Conservation (phyloP, 768 basidiomycete species). For the Pholiota microspora region DNA sequence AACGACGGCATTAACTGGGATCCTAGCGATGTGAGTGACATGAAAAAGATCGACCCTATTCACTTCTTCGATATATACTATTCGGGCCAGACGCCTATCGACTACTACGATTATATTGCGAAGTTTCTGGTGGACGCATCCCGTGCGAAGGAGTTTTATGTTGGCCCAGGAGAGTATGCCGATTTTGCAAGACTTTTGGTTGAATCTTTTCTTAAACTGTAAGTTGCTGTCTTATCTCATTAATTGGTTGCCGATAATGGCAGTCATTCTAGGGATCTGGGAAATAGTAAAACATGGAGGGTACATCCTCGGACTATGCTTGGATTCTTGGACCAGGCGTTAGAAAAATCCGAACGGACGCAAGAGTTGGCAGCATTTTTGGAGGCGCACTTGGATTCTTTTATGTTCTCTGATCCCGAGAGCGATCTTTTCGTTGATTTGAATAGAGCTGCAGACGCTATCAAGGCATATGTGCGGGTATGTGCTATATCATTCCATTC, state of each 20-base stretch:
- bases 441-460: background rate
- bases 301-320: background rate
- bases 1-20: constrained; percentile 1
- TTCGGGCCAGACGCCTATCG: background rate
- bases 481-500: too few relatives aligned
- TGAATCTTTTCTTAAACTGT: constrained; percentile 2
- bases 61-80: constrained; percentile 1
- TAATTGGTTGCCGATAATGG: background rate
- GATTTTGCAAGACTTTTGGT: background rate
- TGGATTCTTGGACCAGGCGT: background rate
- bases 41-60: constrained; percentile 8
- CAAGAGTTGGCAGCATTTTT: background rate
- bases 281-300: background rate
- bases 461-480: background rate
- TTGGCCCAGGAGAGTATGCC: background rate
- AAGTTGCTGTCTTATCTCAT: background rate
- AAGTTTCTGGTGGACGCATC: background rate
- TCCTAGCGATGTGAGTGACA: background rate
- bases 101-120: constrained; percentile 5
- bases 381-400: background rate
- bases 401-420: background rate
- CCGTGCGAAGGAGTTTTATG: constrained; percentile 3
- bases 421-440: background rate
- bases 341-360: background rate
- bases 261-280: background rate